Evolutionary conservation across 108 stramenopile genomes (phyloP), one percentile per base, ranked within the genome.

Genomic region (Pseudonitzschia pungens): DNA sequence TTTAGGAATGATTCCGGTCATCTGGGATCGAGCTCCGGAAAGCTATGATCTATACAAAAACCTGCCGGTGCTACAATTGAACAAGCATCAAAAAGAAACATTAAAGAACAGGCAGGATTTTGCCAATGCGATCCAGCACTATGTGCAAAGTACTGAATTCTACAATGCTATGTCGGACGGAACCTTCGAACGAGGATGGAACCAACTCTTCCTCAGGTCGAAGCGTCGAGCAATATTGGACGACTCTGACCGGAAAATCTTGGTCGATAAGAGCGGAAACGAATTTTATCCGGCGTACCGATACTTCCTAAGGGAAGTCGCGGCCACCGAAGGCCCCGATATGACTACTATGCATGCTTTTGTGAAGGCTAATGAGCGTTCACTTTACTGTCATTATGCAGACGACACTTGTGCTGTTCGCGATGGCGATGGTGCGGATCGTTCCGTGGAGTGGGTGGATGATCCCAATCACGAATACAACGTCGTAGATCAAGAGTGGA

Each of bases 1-100:
- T 20, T 32, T 74, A 4, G 77, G 77, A n/a, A 58, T 78, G 24
- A 78, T 78, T 29, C 77, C 77, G 12, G 36, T 78, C 8, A 41
- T 78, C 18, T 40, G 50, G 67, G 72, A 59, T 21, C 20, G 60
- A 21, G 14, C 24, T 41, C 68, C 48, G 14, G 65, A 60, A 3
- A 32, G 29, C 24, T 15, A 22, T 10, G 32, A 69, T 26, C 27
- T 78, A 8, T 78, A 65, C 36, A 29, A 74, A 26, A 72, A 55
- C 24, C 63, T 78, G 33, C 77, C 77, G 18, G 73, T 78, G 24
- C 53, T 78, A 22, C 51, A 74, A 53, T 22, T 78, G 28, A 64
- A 18, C 12, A 55, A 63, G 10, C n/a, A 27, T 15, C n/a, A 28
- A 31, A 15, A 28, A 15, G 14, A 22, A 10, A 28, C 3, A 33